phyloP scores from a whole-genome alignment of 2,329 filamentous ascomycete genomes.

The Elsinoe australis region DNA sequence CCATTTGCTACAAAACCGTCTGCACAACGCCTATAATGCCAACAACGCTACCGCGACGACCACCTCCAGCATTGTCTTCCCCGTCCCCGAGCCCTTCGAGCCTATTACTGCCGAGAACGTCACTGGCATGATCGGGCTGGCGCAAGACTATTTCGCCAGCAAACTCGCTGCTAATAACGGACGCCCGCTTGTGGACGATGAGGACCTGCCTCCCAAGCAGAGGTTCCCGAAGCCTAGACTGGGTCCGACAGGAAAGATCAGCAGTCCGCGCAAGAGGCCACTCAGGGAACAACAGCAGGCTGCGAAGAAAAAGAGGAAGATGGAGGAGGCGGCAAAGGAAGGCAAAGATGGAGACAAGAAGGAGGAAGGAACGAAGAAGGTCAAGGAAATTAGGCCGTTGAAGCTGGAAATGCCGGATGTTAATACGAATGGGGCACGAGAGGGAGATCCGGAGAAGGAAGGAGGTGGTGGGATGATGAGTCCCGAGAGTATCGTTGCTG shows the following conservation, averaged over 20 bases:
- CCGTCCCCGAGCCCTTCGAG: conserved; percentile 61
- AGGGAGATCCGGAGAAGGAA: conserved; percentile 39
- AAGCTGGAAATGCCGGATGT: conserved; percentile 41
- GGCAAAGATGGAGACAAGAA: conserved; percentile 27
- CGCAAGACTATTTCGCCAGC: conserved; percentile 83
- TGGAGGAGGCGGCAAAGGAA: conserved; percentile 35
- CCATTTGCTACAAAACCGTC: conserved; percentile 84
- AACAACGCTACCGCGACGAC: conserved; percentile 59
- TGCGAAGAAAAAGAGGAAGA: conserved; percentile 80
- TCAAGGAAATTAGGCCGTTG: conserved; percentile 46
- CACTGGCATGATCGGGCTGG: conserved; percentile 71
- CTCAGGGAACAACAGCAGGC: conserved; percentile 74
- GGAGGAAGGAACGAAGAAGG: conserved; percentile 17
- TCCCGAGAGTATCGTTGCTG: conserved; percentile 58
- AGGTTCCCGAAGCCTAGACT: conserved; percentile 55
- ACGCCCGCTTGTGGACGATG: conserved; percentile 81
- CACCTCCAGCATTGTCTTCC: conserved; percentile 56
- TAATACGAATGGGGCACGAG: conserved; percentile 27
- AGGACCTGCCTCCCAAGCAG: conserved; percentile 90
- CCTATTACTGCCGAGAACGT: conserved; percentile 74
- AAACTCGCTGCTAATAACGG: conserved; percentile 80
- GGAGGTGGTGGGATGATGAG: conserved; percentile 74
- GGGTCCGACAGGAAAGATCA: conserved; percentile 76
- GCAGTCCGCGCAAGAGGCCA: conserved; percentile 72
- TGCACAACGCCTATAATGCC: conserved; percentile 75